These are phyloP conservation scores for Emydomyces testavorans DNA, from an alignment of 2,329 filamentous ascomycete genomes.

Conservation along the genomic window DNA sequence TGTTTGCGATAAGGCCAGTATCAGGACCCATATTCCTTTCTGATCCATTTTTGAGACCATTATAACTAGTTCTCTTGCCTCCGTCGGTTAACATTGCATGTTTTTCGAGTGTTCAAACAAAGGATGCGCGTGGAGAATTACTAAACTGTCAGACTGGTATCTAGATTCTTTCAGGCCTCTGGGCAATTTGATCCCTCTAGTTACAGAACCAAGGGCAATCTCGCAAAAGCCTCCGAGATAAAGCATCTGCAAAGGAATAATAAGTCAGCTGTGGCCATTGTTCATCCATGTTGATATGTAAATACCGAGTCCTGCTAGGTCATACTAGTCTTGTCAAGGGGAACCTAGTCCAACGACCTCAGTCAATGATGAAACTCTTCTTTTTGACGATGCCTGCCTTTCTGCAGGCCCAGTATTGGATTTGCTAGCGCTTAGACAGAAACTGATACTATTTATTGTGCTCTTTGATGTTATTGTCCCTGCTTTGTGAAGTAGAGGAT, in stretches of 20 bases:
- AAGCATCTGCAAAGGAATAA: constrained; percentile 4
- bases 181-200: not conserved
- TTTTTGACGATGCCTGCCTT: not conserved
- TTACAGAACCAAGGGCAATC: not conserved
- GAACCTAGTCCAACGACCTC: constrained; percentile 4
- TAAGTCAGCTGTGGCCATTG: constrained; percentile 5
- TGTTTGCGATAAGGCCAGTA: not conserved
- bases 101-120: not conserved
- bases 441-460: constrained; percentile 3
- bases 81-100: not conserved
- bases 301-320: constrained; percentile 8
- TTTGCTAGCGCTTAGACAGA: constrained; percentile 5
- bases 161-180: not conserved
- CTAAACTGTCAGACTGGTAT: not conserved
- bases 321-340: constrained; percentile 8
- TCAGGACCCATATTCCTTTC: not conserved
- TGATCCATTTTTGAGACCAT: not conserved
- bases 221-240: constrained; percentile 2
- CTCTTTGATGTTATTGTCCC: not conserved
- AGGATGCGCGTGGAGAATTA: not conserved
- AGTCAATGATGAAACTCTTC: constrained; percentile 8
- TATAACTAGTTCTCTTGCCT: not conserved
- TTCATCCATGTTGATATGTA: constrained; percentile 8
- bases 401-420: not conserved
- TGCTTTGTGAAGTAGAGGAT: constrained; percentile 1